Conservation (phyloP, 2,329 filamentous ascomycete species). For the Penicillium sp. region DNA sequence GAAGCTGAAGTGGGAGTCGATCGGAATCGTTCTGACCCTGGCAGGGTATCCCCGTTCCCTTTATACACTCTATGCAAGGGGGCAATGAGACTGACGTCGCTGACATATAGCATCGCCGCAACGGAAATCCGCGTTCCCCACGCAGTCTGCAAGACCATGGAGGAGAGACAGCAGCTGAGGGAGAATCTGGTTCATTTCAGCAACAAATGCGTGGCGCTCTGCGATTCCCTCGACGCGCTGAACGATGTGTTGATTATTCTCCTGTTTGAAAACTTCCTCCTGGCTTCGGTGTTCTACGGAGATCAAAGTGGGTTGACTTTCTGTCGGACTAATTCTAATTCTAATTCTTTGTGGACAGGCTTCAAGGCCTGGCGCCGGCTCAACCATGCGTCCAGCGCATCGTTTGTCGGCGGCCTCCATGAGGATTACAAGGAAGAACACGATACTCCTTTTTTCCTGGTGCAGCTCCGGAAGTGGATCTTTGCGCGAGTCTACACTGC, state of each 20-base stretch:
- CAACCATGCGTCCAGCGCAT: background rate
- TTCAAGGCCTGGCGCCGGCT: background rate
- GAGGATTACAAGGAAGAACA: background rate
- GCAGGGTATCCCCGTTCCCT: too few relatives aligned
- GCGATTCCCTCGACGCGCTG: background rate
- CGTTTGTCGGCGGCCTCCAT: background rate
- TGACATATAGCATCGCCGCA: background rate
- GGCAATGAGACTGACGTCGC: background rate
- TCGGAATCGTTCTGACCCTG: background rate
- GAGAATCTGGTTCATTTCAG: background rate
- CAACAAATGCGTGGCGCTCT: constrained; percentile 1
- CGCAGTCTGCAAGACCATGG: background rate
- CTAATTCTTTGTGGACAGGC: background rate
- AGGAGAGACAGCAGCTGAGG: background rate
- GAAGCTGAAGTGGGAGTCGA: background rate
- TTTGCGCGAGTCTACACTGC: background rate
- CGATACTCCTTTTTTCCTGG: background rate
- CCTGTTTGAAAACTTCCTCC: background rate
- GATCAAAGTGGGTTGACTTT: too few relatives aligned
- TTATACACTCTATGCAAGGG: too few relatives aligned
- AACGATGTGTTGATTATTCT: background rate
- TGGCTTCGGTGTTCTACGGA: background rate
- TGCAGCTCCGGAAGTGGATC: background rate
- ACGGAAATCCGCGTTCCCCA: background rate
- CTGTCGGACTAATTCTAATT: too few relatives aligned